These are phyloP conservation scores for Choanephora cucurbitarum DNA, from an alignment of 371 early-diverging fungal species.

Conservation along the genomic window DNA sequence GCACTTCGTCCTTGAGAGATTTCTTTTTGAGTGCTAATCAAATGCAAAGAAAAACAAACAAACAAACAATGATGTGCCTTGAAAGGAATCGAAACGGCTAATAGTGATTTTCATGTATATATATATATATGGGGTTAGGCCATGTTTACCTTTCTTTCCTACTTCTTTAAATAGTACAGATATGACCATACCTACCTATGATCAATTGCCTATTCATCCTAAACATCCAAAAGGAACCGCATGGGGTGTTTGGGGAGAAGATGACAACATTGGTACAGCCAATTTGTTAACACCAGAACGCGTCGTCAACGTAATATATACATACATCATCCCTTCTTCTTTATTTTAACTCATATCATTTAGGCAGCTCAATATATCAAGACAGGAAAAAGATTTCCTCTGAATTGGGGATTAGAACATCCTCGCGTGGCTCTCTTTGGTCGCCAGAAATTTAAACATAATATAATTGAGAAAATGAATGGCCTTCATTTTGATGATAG, in stretches of 20 bases:
- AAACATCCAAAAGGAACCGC: conserved; percentile 8
- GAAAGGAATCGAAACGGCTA: too few species aligned
- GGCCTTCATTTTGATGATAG: conserved; percentile 12
- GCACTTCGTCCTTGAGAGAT: too few species aligned
- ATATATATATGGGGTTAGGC: too few species aligned
- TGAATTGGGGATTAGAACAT: conserved; percentile 18
- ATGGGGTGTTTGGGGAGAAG: conserved; percentile 13
- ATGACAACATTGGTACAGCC: conserved; percentile 11
- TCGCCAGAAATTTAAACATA: conserved; percentile 7
- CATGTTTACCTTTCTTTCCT: too few species aligned
- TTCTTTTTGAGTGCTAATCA: too few species aligned
- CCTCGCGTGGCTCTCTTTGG: conserved; percentile 8
- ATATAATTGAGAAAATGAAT: not conserved
- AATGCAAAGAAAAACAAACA: too few species aligned
- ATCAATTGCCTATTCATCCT: conserved; percentile 7
- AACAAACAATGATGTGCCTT: too few species aligned
- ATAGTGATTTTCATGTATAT: too few species aligned
- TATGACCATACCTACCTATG: conserved; percentile 6
- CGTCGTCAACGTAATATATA: not conserved
- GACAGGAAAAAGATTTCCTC: conserved; percentile 13
- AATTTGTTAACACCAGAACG: conserved; percentile 10
- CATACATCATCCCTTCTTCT: not conserved
- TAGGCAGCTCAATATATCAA: conserved; percentile 12
- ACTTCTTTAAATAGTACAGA: too few species aligned
- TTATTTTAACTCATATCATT: not conserved